Evolutionary conservation across 78 protist species (phyloP).

Genomic region (Pelomyxa schiedti): DNA sequence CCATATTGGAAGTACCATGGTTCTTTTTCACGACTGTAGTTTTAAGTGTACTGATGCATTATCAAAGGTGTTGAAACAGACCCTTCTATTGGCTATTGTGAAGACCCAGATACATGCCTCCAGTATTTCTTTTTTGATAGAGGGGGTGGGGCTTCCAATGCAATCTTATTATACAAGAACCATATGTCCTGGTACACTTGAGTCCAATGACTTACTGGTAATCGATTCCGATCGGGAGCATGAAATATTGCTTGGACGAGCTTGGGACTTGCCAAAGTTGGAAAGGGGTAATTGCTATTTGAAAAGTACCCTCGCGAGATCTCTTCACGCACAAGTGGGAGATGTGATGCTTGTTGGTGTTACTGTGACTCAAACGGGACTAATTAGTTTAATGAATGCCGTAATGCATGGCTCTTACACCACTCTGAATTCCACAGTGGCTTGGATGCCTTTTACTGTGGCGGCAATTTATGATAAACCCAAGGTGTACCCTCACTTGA

Average conservation of each 20-base stretch:
- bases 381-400: slow-evolving; percentile 2
- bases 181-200: background rate
- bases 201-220: background rate
- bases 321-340: background rate
- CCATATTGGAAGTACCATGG: background rate
- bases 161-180: slow-evolving; percentile 12
- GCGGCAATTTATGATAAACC: background rate
- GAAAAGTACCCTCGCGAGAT: slow-evolving; percentile 2
- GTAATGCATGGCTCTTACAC: slow-evolving; percentile 10
- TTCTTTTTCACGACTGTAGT: background rate
- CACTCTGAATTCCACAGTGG: slow-evolving; percentile 10
- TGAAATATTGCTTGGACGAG: slow-evolving; percentile 46
- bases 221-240: slow-evolving; percentile 27
- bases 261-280: slow-evolving; percentile 9
- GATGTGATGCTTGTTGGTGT: slow-evolving; percentile 7
- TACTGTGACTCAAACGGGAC: background rate
- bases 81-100: slow-evolving; percentile 13
- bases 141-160: background rate
- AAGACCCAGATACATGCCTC: background rate
- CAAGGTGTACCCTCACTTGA: too few species aligned
- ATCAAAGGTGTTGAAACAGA: background rate
- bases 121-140: slow-evolving; percentile 8
- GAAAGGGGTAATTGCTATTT: slow-evolving; percentile 12
- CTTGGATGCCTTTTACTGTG: slow-evolving; percentile 11
- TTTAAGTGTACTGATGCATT: background rate